Base-by-base conservation (phyloP, 192 early-diverging fungal genomes). In the Coemansia sp. region DNA sequence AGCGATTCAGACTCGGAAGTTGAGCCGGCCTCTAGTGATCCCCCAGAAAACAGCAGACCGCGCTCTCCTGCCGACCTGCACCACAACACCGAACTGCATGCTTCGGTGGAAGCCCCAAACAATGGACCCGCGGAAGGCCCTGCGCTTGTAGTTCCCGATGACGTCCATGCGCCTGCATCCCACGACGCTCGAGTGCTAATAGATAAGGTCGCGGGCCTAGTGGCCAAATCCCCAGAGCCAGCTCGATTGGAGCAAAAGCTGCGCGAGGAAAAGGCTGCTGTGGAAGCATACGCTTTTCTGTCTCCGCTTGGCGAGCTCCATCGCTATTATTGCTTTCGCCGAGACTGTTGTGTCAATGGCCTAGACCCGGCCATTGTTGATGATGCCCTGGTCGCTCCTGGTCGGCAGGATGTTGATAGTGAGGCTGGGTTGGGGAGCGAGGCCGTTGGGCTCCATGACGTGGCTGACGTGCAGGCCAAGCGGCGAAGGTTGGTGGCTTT, bases 251-350 rank as follows among this genome's bases (percentile, higher is more conserved):
- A 70, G 58, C 66, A 47, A 20, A 67, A 37, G 41, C 64, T 68
- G 33, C 55, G 77, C 14, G 38, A 64, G 8, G 68, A 76, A 56
- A 76, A 76, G 55, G 61, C 73, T 9, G 63, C 73, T 6, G 23
- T 38, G 12, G 53, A 68, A 1, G 18, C 38, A 4, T 76, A 76
- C 36, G 42, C 64, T 10, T 76, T 76, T 50, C 61, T 76, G 25
- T 70, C 65, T 16, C 71, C 76, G 16, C 65, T 48, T 31, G 63
- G 62, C 53, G 34, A 37, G 3, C 26, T 42, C 38, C 60, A 73
- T 42, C 35, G 23, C 18, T 76, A 70, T 61, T 76, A 70, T 38
- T 57, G 63, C 35, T 76, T 70, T 47, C 42, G 64, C n/a, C 73
- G 73, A 35, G 68, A 76, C 55, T 76, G 73, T 31, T 62, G 47